A percentile compares a stretch with the other conserved stretches of the same genome.
These are phyloP conservation scores for Jacaranda copaia DNA, from an alignment of 257 asterid species.

Conservation along the genomic window DNA sequence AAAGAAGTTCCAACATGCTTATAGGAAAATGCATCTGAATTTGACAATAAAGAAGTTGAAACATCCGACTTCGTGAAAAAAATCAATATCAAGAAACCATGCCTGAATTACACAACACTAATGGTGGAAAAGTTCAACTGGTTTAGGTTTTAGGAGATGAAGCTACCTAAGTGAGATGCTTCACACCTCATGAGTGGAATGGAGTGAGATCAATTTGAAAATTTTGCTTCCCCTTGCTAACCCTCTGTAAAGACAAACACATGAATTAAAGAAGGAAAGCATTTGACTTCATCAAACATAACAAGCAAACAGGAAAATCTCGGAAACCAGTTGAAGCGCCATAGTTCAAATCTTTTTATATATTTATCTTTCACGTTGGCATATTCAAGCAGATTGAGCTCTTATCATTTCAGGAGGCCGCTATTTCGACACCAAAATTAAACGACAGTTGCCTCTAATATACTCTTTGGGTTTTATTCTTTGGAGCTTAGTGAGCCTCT, in stretches of 20 bases:
- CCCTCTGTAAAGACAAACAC: conserved; percentile 49
- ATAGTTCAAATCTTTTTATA: not conserved
- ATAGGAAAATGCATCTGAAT: not conserved
- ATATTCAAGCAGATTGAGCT: not conserved
- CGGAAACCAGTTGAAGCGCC: not conserved
- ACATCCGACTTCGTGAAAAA: not conserved
- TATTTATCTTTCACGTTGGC: conserved; percentile 6
- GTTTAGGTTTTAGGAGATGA: conserved; percentile 5
- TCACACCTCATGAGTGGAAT: conserved; percentile 29
- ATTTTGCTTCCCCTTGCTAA: conserved; percentile 67
- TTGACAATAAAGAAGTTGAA: not conserved
- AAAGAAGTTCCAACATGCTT: not conserved
- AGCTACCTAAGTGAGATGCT: conserved; percentile 26
- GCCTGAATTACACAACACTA: not conserved
- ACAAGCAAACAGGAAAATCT: not conserved
- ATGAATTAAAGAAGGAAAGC: not conserved
- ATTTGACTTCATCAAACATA: not conserved
- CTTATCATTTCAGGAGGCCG: not conserved
- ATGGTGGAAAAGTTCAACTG: not conserved
- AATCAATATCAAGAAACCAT: not conserved
- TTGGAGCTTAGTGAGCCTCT: no score
- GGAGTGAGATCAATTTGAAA: conserved; percentile 72
- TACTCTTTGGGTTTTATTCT: no score
- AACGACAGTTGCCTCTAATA: not conserved
- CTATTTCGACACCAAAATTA: not conserved